Conservation (phyloP, 257 asterid species). For the Solanum sejunctum region DNA sequence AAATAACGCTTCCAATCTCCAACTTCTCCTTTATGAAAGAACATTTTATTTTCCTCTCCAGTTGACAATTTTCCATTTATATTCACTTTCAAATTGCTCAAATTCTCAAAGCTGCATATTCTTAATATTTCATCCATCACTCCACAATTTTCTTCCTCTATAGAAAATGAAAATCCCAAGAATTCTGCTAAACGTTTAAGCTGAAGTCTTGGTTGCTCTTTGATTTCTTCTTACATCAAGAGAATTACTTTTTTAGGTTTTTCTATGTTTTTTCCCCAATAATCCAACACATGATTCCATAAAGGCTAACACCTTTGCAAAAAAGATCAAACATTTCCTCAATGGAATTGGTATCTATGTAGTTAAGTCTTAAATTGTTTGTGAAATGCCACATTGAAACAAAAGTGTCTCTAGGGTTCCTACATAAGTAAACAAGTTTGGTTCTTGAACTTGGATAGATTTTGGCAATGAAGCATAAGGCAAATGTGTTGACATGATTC, state of each 20-base stretch:
- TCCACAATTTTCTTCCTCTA: background rate
- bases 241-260: background rate
- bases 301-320: background rate
- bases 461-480: background rate
- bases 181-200: background rate
- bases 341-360: background rate
- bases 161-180: no score
- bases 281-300: background rate
- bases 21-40: background rate
- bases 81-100: conserved; percentile 9
- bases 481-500: background rate
- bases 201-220: background rate
- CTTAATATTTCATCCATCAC: background rate
- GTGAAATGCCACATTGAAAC: background rate
- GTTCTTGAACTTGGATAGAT: background rate
- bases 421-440: background rate
- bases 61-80: background rate
- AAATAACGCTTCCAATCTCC: conserved; percentile 5
- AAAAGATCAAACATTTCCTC: background rate
- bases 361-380: background rate
- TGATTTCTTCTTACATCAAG: background rate
- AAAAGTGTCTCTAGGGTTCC: background rate
- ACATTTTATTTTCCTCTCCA: background rate
- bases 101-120: conserved; percentile 1
- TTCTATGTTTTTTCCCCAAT: background rate